A percentile compares a stretch with the other conserved stretches of the same genome.
phyloP scores from a whole-genome alignment of 805 yeast genomes.

The Zygotorulaspora sp. region DNA sequence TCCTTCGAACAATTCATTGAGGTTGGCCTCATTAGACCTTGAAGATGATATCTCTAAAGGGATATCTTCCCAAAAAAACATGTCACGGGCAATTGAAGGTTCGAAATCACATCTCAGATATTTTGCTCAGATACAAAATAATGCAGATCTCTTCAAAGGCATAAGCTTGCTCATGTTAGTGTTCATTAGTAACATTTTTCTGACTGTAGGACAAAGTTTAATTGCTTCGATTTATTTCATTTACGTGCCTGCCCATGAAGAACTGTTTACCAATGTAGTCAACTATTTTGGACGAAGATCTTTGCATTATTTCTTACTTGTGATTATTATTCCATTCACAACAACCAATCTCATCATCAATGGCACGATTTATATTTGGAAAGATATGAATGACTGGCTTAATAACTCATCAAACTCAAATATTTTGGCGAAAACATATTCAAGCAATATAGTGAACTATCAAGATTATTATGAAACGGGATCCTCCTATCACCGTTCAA shows the following conservation, averaged over 20 bases:
- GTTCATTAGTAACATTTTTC: slow-evolving; percentile 18
- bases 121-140: slow-evolving; percentile 9
- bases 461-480: slow-evolving; percentile 15
- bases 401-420: slow-evolving; percentile 8
- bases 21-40: slow-evolving; percentile 15
- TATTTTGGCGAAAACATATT: slow-evolving; percentile 2
- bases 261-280: slow-evolving; percentile 30
- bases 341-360: slow-evolving; percentile 18
- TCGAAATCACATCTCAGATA: slow-evolving; percentile 4
- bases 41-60: slow-evolving; percentile 8
- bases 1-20: slow-evolving; percentile 24
- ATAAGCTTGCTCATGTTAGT: slow-evolving; percentile 14
- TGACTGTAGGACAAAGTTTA: slow-evolving; percentile 35
- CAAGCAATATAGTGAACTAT: slow-evolving; percentile 7
- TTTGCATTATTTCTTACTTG: slow-evolving; percentile 29
- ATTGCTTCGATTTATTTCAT: slow-evolving; percentile 40
- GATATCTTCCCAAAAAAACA: neutral
- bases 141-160: slow-evolving; percentile 11
- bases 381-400: slow-evolving; percentile 20
- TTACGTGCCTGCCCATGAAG: slow-evolving; percentile 37
- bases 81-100: neutral
- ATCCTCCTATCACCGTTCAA: slow-evolving; percentile 8
- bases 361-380: slow-evolving; percentile 25
- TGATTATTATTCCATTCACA: slow-evolving; percentile 34
- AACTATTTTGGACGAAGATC: slow-evolving; percentile 36